Percentiles rank a stretch among this genome's conserved stretches.
These are phyloP conservation scores for Phyllosticta capitalensis DNA, from an alignment of 2,329 filamentous ascomycete species.

Conservation along the genomic window DNA sequence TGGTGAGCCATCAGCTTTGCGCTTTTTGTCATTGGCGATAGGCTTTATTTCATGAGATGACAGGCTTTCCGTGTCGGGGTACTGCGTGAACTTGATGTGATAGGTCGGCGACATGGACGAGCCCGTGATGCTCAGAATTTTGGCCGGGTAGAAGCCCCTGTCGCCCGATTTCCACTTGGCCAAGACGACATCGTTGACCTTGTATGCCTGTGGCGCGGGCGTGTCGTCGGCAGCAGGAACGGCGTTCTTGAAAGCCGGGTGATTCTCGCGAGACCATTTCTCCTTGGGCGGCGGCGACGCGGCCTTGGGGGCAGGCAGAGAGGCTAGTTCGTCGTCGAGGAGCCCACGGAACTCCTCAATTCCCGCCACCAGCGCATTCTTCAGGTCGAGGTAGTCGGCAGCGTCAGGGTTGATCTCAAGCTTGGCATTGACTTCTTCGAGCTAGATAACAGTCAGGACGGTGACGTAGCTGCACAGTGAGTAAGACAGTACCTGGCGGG, in stretches of 20 bases:
- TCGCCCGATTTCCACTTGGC: constrained; percentile 89
- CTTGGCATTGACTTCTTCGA: constrained; percentile 67
- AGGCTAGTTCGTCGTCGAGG: constrained; percentile 68
- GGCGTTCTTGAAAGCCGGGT: constrained; percentile 56
- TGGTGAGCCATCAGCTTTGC: constrained; percentile 73
- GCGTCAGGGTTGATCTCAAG: constrained; percentile 75
- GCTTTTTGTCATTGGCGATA: constrained; percentile 43
- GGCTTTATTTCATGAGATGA: constrained; percentile 33
- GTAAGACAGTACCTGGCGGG: constrained; percentile 4
- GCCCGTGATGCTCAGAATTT: constrained; percentile 88
- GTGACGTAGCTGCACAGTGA: background rate
- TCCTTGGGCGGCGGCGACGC: constrained; percentile 25
- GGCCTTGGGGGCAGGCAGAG: constrained; percentile 38
- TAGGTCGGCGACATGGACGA: constrained; percentile 87
- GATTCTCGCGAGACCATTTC: constrained; percentile 73
- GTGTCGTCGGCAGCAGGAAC: constrained; percentile 15
- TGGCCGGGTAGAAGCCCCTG: constrained; percentile 80
- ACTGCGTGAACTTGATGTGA: constrained; percentile 89
- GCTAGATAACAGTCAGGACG: constrained; percentile 36
- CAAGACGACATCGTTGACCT: constrained; percentile 81
- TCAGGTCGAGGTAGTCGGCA: constrained; percentile 65
- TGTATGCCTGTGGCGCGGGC: constrained; percentile 39
- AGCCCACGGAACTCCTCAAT: constrained; percentile 70
- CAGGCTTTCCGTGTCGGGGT: constrained; percentile 75
- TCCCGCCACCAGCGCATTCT: constrained; percentile 71